Base-by-base conservation (phyloP, 2,329 filamentous ascomycete species). In the Mariannaea elegans region DNA sequence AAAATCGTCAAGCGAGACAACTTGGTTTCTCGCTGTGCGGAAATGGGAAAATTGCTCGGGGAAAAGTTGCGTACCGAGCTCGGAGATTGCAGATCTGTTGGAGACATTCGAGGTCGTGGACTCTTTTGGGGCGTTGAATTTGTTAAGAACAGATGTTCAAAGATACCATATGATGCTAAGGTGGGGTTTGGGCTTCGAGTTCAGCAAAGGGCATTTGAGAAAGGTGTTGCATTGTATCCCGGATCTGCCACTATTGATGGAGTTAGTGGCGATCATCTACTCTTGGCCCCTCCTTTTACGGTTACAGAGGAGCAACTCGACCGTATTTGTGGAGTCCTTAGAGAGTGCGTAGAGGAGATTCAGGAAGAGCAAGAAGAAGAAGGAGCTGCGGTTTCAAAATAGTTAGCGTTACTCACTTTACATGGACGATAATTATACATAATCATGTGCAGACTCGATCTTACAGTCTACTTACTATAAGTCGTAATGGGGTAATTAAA, bases 241-340 rank as follows among this genome's bases (percentile, higher is more conserved):
- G 88, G 88, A 0, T 76, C 77, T 0, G 89, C 89, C 3, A 87
- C 86, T 0, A 83, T 80, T 1, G 87, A 83, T 61, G 82, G 91
- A 34, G 79, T 84, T 2, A 71, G 72, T 1, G 90, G 90, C 9
- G 91, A 94, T 68, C 89, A 92, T 72, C 78, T 92, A 32, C 80
- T 93, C n/a, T 68, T 94, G 14, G 84, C 89, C 2, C 91, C 91
- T 2, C 83, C 90, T 0, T 93, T 88, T 72, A 92, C 85, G 38
- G 79, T 89, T 19, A 86, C 82, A 0, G 59, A 64, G 8, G 66
- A 65, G 12, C 65, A 76, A 29, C 16, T 76, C 7, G 27, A 3
- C 0, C 50, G 10, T 9, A 67, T 68, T 3, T 68, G 62, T 13
- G 16, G 10, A 7, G 38, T 51, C 1, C 18, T 68, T 1, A 55